A percentile compares a stretch with the other conserved stretches of the same genome.
Conservation (phyloP, 2,329 filamentous ascomycete genomes). For the Fusarium tricinctum region DNA sequence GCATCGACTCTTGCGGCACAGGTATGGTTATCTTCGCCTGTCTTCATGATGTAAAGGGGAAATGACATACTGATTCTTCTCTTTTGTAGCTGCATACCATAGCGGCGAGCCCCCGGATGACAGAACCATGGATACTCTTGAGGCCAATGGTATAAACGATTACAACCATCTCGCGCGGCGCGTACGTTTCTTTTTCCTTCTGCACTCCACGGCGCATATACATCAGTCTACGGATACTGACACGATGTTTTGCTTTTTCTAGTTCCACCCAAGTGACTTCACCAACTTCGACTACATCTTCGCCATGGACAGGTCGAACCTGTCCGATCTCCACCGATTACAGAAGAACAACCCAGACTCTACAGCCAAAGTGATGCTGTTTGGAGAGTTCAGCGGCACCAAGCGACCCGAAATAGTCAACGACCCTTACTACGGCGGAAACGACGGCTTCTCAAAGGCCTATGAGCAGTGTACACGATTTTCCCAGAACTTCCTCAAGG, state of each 20-base stretch:
- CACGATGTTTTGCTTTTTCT: background rate
- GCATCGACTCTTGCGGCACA: slow-evolving; percentile 91
- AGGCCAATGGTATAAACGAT: slow-evolving; percentile 78
- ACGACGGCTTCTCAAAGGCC: slow-evolving; percentile 84
- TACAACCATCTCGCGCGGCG: slow-evolving; percentile 85
- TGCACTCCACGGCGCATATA: background rate
- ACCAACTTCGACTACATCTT: slow-evolving; percentile 91
- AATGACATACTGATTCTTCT: slow-evolving; percentile 14
- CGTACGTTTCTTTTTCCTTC: slow-evolving; percentile 61
- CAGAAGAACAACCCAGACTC: slow-evolving; percentile 69
- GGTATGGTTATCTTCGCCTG: slow-evolving; percentile 55
- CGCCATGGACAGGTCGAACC: slow-evolving; percentile 91
- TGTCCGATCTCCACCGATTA: slow-evolving; percentile 76
- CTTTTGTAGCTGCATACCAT: slow-evolving; percentile 80
- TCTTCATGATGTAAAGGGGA: background rate
- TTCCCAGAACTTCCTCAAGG: slow-evolving; percentile 79
- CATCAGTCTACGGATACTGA: slow-evolving; percentile 29
- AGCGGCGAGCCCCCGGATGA: slow-evolving; percentile 81
- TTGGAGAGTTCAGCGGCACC: slow-evolving; percentile 83
- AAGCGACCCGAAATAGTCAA: slow-evolving; percentile 77
- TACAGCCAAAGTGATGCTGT: slow-evolving; percentile 80
- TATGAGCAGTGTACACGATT: slow-evolving; percentile 87
- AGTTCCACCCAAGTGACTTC: slow-evolving; percentile 78
- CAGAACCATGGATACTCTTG: slow-evolving; percentile 85
- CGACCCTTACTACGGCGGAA: slow-evolving; percentile 94